phyloP scores from a whole-genome alignment of 2,329 filamentous ascomycete genomes.

The Epichloe typhina region DNA sequence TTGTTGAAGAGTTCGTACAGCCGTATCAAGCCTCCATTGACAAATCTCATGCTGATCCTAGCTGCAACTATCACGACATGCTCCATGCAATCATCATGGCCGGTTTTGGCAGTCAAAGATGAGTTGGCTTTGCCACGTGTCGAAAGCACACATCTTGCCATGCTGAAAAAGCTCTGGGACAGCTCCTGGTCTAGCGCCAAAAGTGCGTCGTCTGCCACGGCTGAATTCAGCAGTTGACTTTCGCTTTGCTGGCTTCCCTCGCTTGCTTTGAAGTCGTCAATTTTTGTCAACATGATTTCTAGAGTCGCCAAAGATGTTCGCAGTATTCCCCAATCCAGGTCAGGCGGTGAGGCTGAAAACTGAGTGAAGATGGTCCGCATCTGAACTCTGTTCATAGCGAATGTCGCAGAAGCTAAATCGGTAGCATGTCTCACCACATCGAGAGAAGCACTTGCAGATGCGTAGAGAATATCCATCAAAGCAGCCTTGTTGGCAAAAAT shows the following conservation, averaged over 20 bases:
- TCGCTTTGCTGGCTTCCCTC: constrained; percentile 26
- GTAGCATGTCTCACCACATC: constrained; percentile 35
- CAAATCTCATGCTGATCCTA: constrained; percentile 31
- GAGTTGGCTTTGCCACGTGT: constrained; percentile 5
- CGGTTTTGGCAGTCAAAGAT: constrained; percentile 8
- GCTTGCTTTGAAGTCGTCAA: constrained; percentile 28
- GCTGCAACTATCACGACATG: constrained; percentile 32
- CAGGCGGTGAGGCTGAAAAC: constrained; percentile 27
- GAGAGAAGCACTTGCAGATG: constrained; percentile 34
- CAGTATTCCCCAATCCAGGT: constrained; percentile 36
- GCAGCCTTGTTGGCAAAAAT: constrained; percentile 38
- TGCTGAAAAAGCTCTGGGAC: constrained; percentile 32
- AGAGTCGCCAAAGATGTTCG: constrained; percentile 31
- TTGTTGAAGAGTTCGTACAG: constrained; percentile 32
- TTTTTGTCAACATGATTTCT: constrained; percentile 30
- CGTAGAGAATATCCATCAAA: constrained; percentile 38
- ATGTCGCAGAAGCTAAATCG: constrained; percentile 33
- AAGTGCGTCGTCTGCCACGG: constrained; percentile 32
- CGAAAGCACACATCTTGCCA: constrained; percentile 28
- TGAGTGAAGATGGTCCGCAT: constrained; percentile 37
- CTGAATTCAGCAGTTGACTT: constrained; percentile 25
- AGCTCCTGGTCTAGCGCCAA: constrained; percentile 35
- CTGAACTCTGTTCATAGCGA: constrained; percentile 36
- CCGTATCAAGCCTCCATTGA: constrained; percentile 30
- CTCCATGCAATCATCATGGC: constrained; percentile 26